Evolutionary conservation across 768 basidiomycete species (phyloP).

Genomic region (Boletus edulis): DNA sequence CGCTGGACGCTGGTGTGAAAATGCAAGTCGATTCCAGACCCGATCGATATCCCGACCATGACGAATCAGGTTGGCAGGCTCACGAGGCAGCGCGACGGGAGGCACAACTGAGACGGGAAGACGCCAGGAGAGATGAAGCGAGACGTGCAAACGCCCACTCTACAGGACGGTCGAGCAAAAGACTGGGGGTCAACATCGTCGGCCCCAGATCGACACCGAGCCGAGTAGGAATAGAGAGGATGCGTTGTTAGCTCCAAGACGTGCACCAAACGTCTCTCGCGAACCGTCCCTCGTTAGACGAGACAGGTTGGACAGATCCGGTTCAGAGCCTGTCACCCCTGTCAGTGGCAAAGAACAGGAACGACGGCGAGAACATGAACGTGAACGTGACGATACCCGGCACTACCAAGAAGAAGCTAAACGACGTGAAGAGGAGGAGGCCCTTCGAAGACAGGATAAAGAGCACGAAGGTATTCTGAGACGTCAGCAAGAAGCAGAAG

Average conservation of each 20-base stretch:
- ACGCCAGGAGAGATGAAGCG: conserved; percentile 35
- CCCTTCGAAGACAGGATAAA: conserved; percentile 41
- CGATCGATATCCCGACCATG: conserved; percentile 24
- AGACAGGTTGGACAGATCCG: conserved; percentile 20
- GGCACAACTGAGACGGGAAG: conserved; percentile 32
- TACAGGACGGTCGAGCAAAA: conserved; percentile 26
- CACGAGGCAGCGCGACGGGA: conserved; percentile 33
- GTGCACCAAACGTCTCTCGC: conserved; percentile 22
- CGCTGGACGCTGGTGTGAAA: conserved; percentile 19
- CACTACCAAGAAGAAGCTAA: conserved; percentile 45
- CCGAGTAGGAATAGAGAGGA: conserved; percentile 32
- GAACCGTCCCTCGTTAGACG: conserved; percentile 25
- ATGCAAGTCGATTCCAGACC: conserved; percentile 26
- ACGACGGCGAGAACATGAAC: conserved; percentile 23
- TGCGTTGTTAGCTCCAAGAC: conserved; percentile 22
- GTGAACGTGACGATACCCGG: conserved; percentile 29
- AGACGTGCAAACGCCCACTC: conserved; percentile 33
- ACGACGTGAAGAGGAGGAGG: conserved; percentile 47
- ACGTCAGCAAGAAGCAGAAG: conserved; percentile 60
- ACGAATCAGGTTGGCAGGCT: conserved; percentile 33
- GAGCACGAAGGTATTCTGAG: conserved; percentile 57
- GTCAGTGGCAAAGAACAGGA: conserved; percentile 25
- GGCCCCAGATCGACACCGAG: conserved; percentile 29
- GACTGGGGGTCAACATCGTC: conserved; percentile 17
- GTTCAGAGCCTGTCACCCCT: conserved; percentile 28